Conservation (phyloP, 2,329 filamentous ascomycete genomes). For the Beauveria australis region DNA sequence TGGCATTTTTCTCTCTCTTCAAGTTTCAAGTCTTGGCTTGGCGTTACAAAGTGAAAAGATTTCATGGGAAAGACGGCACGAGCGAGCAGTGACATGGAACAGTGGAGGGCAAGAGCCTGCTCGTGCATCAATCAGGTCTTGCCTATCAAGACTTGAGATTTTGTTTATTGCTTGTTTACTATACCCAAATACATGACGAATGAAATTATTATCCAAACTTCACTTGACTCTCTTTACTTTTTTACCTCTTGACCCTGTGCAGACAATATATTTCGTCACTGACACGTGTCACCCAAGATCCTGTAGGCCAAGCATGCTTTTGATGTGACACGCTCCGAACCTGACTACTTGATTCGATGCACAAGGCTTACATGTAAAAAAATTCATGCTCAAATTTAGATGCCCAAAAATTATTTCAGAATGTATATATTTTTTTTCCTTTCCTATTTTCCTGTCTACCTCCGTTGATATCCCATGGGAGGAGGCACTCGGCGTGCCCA, state of each 20-base stretch:
- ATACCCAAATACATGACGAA: conserved; percentile 11
- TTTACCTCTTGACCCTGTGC: too few species aligned
- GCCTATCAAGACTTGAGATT: neutral
- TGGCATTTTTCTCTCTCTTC: neutral
- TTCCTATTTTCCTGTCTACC: conserved; percentile 5
- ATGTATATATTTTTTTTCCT: neutral
- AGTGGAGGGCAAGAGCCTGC: neutral
- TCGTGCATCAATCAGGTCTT: neutral
- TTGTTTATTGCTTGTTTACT: conserved; percentile 8
- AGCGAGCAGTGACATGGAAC: neutral
- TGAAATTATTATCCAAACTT: neutral
- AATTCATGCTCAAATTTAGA: neutral
- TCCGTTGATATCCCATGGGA: neutral
- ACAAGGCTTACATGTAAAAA: too few species aligned
- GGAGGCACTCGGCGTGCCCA: neutral
- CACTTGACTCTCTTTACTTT: too few species aligned
- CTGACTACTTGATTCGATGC: neutral
- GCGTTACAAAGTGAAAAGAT: neutral
- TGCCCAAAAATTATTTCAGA: neutral
- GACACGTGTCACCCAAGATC: too few species aligned
- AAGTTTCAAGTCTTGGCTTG: neutral
- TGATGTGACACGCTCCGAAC: too few species aligned
- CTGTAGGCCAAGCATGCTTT: too few species aligned
- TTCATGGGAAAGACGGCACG: neutral
- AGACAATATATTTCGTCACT: too few species aligned